Percentiles rank a stretch among this genome's conserved stretches.
These are phyloP conservation scores for Malus sieversii DNA, from an alignment of 306 rosid genomes.

Conservation along the genomic window DNA sequence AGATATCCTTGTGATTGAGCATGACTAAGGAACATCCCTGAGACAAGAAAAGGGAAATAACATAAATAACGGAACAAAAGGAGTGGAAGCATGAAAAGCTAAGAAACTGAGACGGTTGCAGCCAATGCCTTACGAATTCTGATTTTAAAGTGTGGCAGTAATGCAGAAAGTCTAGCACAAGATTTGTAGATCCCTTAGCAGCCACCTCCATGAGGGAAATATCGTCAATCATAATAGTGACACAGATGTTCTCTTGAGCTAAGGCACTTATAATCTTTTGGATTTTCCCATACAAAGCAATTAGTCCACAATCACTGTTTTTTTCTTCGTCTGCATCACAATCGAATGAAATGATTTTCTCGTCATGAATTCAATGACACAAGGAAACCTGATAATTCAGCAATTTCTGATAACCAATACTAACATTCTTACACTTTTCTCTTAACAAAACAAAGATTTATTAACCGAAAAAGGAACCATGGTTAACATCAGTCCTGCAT, in stretches of 20 bases:
- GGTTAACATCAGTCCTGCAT: neutral
- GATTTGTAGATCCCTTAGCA: slow-evolving; percentile 66
- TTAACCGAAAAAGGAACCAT: neutral
- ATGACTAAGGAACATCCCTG: slow-evolving; percentile 73
- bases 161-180: slow-evolving; percentile 78
- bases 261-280: slow-evolving; percentile 38
- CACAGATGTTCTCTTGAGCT: slow-evolving; percentile 38
- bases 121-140: slow-evolving; percentile 48
- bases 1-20: slow-evolving; percentile 72
- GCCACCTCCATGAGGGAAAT: slow-evolving; percentile 75
- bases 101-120: neutral
- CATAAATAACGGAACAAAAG: slow-evolving; percentile 3
- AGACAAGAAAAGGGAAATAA: slow-evolving; percentile 12
- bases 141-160: slow-evolving; percentile 73
- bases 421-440: neutral
- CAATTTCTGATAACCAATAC: neutral
- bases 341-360: neutral
- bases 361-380: neutral
- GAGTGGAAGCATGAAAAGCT: neutral
- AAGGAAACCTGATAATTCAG: neutral
- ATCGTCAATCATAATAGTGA: slow-evolving; percentile 71
- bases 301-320: slow-evolving; percentile 38
- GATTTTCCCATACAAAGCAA: slow-evolving; percentile 57
- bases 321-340: slow-evolving; percentile 38
- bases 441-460: neutral